These are phyloP conservation scores for Lodderomyces jiufengensis DNA, from an alignment of 1,139 yeast genomes.

Conservation along the genomic window DNA sequence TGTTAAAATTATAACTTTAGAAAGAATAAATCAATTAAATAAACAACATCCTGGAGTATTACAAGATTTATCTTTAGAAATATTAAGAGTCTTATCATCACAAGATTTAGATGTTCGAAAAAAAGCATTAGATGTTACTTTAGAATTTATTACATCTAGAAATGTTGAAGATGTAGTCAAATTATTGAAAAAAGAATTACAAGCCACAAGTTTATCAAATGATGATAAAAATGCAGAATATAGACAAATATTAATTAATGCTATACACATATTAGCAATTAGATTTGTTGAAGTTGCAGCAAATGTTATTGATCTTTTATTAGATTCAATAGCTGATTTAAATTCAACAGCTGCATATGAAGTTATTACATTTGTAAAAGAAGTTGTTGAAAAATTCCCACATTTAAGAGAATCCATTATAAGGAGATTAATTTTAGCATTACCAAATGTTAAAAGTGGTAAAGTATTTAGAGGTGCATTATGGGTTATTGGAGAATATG, in stretches of 20 bases:
- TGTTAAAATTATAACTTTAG: slow-evolving; percentile 87
- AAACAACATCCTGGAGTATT: slow-evolving; percentile 75
- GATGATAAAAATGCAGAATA: slow-evolving; percentile 83
- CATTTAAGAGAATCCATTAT: slow-evolving; percentile 68
- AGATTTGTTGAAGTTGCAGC: slow-evolving; percentile 89
- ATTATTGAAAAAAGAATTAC: slow-evolving; percentile 85
- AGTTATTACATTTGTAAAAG: slow-evolving; percentile 84
- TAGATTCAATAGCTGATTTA: slow-evolving; percentile 83
- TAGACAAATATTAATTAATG: slow-evolving; percentile 81
- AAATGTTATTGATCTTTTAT: slow-evolving; percentile 79
- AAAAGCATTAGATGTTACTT: slow-evolving; percentile 79
- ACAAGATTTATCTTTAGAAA: slow-evolving; percentile 82
- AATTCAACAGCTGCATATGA: slow-evolving; percentile 86
- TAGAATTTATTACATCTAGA: slow-evolving; percentile 77
- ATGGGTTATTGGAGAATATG: slow-evolving; percentile 95
- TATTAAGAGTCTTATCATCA: slow-evolving; percentile 77
- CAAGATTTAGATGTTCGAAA: slow-evolving; percentile 90
- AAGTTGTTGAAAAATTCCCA: slow-evolving; percentile 91
- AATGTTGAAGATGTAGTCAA: slow-evolving; percentile 94
- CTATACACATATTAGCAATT: slow-evolving; percentile 88
- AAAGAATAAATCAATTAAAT: slow-evolving; percentile 76
- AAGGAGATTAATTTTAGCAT: slow-evolving; percentile 56
- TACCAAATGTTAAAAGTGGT: slow-evolving; percentile 75
- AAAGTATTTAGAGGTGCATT: slow-evolving; percentile 90
- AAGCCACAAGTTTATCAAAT: slow-evolving; percentile 61